Evolutionary conservation across 805 yeast genomes (phyloP), one percentile per base, ranked within the genome.

Genomic region (Maudiozyma serrabonitensis): DNA sequence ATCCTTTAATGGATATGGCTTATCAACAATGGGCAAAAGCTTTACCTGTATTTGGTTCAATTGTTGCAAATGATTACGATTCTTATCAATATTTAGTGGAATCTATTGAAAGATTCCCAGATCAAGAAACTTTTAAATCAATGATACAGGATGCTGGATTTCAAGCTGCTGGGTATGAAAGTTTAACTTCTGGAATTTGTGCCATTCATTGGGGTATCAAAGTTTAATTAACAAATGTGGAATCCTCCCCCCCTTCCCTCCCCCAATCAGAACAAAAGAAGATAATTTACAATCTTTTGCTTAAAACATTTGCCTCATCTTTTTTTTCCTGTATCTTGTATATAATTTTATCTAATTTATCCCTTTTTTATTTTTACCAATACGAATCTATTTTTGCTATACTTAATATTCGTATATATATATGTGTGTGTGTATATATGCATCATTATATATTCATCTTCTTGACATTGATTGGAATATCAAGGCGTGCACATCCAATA

Each of bases 71-170:
- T 61, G 99, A 93, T 67, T 81, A 95, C 65, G 96, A 90, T 58
- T 88, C 96, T 26, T 93, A 93, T 68, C 97, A 93, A 68, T 93
- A 93, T 65, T 75, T 93, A 64, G 98, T 93, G 11, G 99, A 93
- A 70, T 85, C 95, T 56, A 93, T 93, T 57, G 82, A 84, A 64
- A 80, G 80, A 62, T 93, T 93, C 74, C 99, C 99, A 12, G 75
- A 79, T 57, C 98, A 93, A 74, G 95, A 89, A 59, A 82, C 82
- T 44, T 93, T 93, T 70, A 87, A 90, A 53, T 69, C 73, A 16
- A 91, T 93, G 98, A 88, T 93, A 61, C 80, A 88, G 64, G 83
- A 87, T 61, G 98, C 98, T 7, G 99, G 99, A 1, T 93, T 93
- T 67, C 95, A 95, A 58, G 88, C 87, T 49, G 79, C 78, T 47